Base-by-base conservation (phyloP, 2,329 filamentous ascomycete genomes). In the Fusarium lateritium region DNA sequence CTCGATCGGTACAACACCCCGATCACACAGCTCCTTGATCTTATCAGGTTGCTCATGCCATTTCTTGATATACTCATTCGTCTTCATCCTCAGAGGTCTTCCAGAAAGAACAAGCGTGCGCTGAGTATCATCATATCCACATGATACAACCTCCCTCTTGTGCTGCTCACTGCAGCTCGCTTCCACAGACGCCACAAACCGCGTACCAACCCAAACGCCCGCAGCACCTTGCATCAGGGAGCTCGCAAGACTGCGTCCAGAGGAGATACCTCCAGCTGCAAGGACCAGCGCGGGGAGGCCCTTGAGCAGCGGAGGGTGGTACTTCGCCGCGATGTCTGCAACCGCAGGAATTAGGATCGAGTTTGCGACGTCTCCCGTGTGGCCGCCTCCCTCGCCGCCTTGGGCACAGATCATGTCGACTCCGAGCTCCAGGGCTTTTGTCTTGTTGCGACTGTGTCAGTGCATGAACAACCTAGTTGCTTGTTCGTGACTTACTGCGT, bases 341-440 rank as follows among this genome's bases (percentile, higher is more conserved):
- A 97, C 92, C 2, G 92, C 89, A 0, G 95, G 95, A 55, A 98
- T 90, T 36, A 98, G 85, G 56, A 98, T 91, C n/a, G 89, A 92
- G 74, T 90, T 94, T 2, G 94, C 90, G 44, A 97, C 89, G 64
- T 96, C 91, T 31, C 94, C 94, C 2, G 95, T 98, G 81, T 98
- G 95, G 0, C 94, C 95, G 19, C 95, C 95, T 3, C 94, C 95
- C 79, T 98, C 95, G 52, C 94, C 94, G 46, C 95, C 95, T 82
- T 98, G 95, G 3, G 94, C 91, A 78, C 94, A 97, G 7, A 98
- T 87, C 69, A 98, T 91, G 80, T 98, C 95, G 11, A 97, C 94
- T 43, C 95, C 95, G 0, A 91, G 88, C 50, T 94, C 89, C 6
- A 98, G 83, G 4, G 94, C 94, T 82, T 98, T 98, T 78, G 49